Conservation (phyloP, 345 rosid genomes). For the Rhizophora apiculata region DNA sequence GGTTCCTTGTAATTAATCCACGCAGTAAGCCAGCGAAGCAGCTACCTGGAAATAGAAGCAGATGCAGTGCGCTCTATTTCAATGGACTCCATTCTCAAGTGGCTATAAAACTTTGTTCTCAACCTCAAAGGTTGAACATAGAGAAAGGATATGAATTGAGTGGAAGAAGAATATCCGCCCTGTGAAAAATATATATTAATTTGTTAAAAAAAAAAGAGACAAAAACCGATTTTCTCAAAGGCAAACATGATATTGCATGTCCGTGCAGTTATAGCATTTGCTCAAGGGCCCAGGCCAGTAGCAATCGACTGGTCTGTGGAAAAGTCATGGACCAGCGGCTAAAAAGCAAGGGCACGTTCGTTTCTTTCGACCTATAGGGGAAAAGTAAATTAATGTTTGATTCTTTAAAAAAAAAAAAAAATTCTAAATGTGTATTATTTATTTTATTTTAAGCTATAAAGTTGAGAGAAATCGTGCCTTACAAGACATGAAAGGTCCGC, state of each 20-base stretch:
- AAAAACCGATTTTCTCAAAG: not conserved
- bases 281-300: not conserved
- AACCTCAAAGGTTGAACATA: too few species aligned
- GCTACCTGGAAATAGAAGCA: too few species aligned
- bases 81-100: too few species aligned
- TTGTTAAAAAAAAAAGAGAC: not conserved
- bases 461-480: conserved; percentile 20
- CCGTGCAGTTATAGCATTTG: conserved; percentile 3
- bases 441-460: not conserved
- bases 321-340: not conserved
- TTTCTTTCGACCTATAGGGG: conserved; percentile 8
- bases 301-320: conserved; percentile 1
- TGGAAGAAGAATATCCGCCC: not conserved
- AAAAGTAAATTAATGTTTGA: not conserved
- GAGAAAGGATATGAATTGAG: not conserved
- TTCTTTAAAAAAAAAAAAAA: too few species aligned
- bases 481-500: conserved; percentile 15
- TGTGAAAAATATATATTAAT: not conserved
- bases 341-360: conserved; percentile 1
- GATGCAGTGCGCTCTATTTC: too few species aligned
- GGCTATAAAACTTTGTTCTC: too few species aligned
- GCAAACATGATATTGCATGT: conserved; percentile 5
- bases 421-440: not conserved
- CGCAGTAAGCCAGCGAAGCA: not conserved
- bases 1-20: not conserved